Evolutionary conservation across 139 green algal genomes (phyloP).

Genomic region (Chlamydomonas incerta): DNA sequence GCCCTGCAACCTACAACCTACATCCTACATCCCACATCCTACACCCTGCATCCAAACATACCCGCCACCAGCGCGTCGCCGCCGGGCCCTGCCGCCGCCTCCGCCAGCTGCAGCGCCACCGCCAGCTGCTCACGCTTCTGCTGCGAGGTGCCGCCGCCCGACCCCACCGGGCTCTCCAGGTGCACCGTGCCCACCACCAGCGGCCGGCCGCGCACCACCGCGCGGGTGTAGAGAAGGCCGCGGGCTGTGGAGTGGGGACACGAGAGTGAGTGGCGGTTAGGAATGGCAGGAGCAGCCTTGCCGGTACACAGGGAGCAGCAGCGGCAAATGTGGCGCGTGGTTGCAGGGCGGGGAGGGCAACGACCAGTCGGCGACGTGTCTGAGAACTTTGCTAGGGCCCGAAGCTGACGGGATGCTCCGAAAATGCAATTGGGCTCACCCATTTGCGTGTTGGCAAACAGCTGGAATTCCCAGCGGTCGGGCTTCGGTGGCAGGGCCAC

Average conservation of each 20-base stretch:
- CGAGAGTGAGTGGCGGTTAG: too few relatives aligned
- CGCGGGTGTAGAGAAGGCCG: conserved; percentile 30
- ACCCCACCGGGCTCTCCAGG: conserved; percentile 63
- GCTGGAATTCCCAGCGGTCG: not conserved
- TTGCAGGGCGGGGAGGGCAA: not conserved
- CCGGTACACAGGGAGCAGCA: not conserved
- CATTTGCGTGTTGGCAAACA: not conserved
- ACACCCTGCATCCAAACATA: too few relatives aligned
- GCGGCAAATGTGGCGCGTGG: not conserved
- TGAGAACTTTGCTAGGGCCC: not conserved
- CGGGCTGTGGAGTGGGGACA: not conserved
- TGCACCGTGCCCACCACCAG: conserved; percentile 66
- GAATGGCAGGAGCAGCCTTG: not conserved
- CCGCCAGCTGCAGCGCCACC: not conserved
- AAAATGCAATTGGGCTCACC: not conserved
- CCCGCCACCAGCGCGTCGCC: conserved; percentile 1
- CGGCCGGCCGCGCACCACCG: conserved; percentile 5
- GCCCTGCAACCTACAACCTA: too few relatives aligned
- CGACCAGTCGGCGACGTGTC: not conserved
- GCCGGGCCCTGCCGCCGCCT: not conserved
- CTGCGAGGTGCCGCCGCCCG: conserved; percentile 33
- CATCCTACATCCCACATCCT: too few relatives aligned
- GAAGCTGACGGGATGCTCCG: not conserved
- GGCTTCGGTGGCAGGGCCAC: conserved; percentile 11
- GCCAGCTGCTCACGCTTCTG: conserved; percentile 45